A percentile compares a stretch with the other conserved stretches of the same genome.
phyloP scores from a whole-genome alignment of 2,329 filamentous ascomycete species.

The Arthrinium puccinioides region DNA sequence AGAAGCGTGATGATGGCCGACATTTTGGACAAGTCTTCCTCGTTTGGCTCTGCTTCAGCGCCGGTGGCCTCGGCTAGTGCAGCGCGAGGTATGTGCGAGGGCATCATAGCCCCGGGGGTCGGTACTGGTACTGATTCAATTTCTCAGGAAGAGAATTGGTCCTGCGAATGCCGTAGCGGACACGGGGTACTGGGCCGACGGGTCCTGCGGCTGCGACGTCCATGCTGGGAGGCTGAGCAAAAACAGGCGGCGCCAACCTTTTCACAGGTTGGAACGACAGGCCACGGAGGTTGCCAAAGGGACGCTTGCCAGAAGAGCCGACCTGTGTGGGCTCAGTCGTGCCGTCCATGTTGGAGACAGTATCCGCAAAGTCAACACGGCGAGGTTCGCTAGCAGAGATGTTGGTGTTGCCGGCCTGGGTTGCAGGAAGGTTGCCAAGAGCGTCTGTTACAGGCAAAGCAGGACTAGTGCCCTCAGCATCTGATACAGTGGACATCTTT shows the following conservation, averaged over 20 bases:
- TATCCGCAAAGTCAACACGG: constrained; percentile 50
- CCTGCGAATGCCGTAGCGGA: constrained; percentile 60
- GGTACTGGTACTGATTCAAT: constrained; percentile 40
- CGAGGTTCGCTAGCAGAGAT: constrained; percentile 34
- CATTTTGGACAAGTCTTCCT: constrained; percentile 44
- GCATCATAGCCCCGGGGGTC: constrained; percentile 44
- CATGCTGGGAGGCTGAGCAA: constrained; percentile 38
- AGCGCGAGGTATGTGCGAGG: constrained; percentile 35
- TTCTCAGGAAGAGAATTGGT: constrained; percentile 70
- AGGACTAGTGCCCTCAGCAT: constrained; percentile 10
- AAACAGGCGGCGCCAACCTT: constrained; percentile 65
- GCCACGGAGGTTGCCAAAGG: constrained; percentile 49
- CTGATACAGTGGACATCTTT: constrained; percentile 13
- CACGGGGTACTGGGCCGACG: constrained; percentile 43
- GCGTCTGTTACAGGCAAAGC: not conserved
- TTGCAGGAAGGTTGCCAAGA: constrained; percentile 5
- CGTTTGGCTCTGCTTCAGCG: constrained; percentile 25
- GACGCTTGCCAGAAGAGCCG: constrained; percentile 24
- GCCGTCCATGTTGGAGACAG: constrained; percentile 14
- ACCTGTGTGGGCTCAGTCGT: constrained; percentile 17
- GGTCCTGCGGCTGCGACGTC: constrained; percentile 18
- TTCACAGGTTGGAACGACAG: constrained; percentile 58
- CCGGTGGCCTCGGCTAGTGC: constrained; percentile 22
- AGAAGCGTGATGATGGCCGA: constrained; percentile 56
- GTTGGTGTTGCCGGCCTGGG: not conserved